Base-by-base conservation (phyloP, 2,329 filamentous ascomycete genomes). In the Aspergillus quadricinctus region DNA sequence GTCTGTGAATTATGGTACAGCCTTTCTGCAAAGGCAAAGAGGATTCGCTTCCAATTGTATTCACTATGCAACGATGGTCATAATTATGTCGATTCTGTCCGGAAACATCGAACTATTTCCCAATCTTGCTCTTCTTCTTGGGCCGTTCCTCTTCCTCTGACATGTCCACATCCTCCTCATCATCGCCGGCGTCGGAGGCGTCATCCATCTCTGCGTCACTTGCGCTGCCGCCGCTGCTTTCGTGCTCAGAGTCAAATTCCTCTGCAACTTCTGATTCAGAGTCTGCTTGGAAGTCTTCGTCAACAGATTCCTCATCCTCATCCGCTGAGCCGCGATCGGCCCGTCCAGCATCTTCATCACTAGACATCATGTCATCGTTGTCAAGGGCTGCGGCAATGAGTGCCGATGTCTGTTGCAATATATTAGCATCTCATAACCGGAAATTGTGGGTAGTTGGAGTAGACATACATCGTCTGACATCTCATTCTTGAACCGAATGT, bases 261-360 rank as follows among this genome's bases (percentile, higher is more conserved):
- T 99, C 94, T 0, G 93, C 94, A 2, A 97, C 92, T 64, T 99
- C 94, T 53, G 89, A 95, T 62, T 99, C 94, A 14, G 88, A 92
- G 60, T 95, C 91, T 5, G 89, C 90, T 65, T 89, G 84, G 81
- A 99, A 99, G 77, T 99, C 94, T 73, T 99, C 94, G 66, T 99
- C 94, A 8, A 92, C 86, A 58, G 89, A 93, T 79, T 97, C 93
- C 70, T 93, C 89, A 67, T 99, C 94, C 75, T 99, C 94, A 70
- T 97, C 94, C 3, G 93, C 94, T 28, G 89, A 94, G 61, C 94
- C 93, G 57, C 92, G 87, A 72, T 94, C 90, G 2, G 87, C 84
- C 62, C 84, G 83, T 58, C 75, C 83, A 28, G 87, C 88, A 45
- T 89, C 88, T 61, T 92, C 89, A 58, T 95, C 92, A 64, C 96